A percentile compares a stretch with the other conserved stretches of the same genome.
These are phyloP conservation scores for Voacanga thouarsii DNA, from an alignment of 257 asterid genomes.

Conservation along the genomic window DNA sequence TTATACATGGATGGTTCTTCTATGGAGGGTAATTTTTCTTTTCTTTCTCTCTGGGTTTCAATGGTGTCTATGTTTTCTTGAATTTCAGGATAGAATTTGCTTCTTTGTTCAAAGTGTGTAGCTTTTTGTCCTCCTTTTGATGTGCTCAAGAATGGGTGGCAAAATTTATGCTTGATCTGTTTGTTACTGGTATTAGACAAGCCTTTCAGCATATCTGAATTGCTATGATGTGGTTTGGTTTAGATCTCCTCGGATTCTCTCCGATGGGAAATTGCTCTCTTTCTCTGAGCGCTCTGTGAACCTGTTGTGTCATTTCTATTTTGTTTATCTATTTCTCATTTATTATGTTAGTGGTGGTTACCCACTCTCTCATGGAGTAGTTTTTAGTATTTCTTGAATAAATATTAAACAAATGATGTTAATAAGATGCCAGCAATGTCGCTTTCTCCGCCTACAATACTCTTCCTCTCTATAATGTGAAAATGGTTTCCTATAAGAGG, in stretches of 20 bases:
- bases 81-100: conserved; percentile 11
- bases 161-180: conserved; percentile 13
- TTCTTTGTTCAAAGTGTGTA: neutral
- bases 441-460: conserved; percentile 22
- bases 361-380: conserved; percentile 20
- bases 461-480: conserved; percentile 13
- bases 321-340: conserved; percentile 10
- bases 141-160: neutral
- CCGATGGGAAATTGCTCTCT: conserved; percentile 3
- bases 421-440: conserved; percentile 21
- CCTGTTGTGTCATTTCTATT: neutral
- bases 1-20: conserved; percentile 38
- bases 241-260: conserved; percentile 17
- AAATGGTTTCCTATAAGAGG: conserved; percentile 7
- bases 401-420: neutral
- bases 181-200: neutral
- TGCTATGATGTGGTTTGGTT: conserved; percentile 12
- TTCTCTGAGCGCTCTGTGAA: conserved; percentile 3
- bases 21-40: conserved; percentile 40
- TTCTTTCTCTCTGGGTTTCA: neutral
- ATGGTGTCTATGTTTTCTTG: conserved; percentile 7
- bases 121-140: neutral
- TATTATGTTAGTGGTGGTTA: conserved; percentile 23
- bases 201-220: conserved; percentile 6
- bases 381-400: conserved; percentile 9